Percentiles rank a stretch among this genome's conserved stretches.
Conservation (phyloP, 2,329 filamentous ascomycete species). For the Fusarium tricinctum region DNA sequence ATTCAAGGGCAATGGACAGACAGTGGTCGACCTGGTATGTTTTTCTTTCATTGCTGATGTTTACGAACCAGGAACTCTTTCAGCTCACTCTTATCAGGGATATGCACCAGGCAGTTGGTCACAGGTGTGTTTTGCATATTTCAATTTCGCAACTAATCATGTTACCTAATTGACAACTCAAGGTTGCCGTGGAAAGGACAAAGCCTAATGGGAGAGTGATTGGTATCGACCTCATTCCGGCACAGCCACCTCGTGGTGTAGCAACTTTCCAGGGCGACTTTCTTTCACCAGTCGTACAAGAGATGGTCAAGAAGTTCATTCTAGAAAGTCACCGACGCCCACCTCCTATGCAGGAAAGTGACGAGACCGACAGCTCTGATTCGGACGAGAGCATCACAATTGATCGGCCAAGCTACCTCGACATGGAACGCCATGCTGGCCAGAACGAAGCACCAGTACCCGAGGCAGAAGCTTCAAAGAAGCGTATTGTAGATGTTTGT, state of each 20-base stretch:
- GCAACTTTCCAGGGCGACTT: conserved; percentile 97
- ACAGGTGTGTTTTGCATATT: conserved; percentile 62
- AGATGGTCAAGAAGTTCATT: conserved; percentile 82
- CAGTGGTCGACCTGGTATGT: conserved; percentile 87
- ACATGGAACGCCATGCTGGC: conserved; percentile 67
- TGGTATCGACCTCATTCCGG: conserved; percentile 94
- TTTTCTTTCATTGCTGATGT: not conserved
- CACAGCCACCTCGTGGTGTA: conserved; percentile 90
- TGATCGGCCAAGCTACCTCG: conserved; percentile 72
- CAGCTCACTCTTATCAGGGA: conserved; percentile 63
- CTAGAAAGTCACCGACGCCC: conserved; percentile 63
- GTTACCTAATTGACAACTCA: conserved; percentile 11
- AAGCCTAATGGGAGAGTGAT: conserved; percentile 83
- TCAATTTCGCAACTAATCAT: not conserved
- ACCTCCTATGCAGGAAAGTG: conserved; percentile 9
- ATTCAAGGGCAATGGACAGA: conserved; percentile 80
- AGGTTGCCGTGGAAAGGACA: conserved; percentile 87
- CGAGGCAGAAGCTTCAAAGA: conserved; percentile 43
- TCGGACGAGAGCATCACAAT: conserved; percentile 48
- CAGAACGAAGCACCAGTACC: conserved; percentile 2
- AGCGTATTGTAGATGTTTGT: conserved; percentile 77
- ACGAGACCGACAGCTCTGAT: conserved; percentile 28
- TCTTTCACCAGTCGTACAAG: conserved; percentile 79
- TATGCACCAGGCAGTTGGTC: conserved; percentile 84
- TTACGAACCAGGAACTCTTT: not conserved